Percentiles rank a stretch among this genome's conserved stretches.
These are phyloP conservation scores for Hylodesmum podocarpum DNA, from an alignment of 306 rosid genomes.

Conservation along the genomic window DNA sequence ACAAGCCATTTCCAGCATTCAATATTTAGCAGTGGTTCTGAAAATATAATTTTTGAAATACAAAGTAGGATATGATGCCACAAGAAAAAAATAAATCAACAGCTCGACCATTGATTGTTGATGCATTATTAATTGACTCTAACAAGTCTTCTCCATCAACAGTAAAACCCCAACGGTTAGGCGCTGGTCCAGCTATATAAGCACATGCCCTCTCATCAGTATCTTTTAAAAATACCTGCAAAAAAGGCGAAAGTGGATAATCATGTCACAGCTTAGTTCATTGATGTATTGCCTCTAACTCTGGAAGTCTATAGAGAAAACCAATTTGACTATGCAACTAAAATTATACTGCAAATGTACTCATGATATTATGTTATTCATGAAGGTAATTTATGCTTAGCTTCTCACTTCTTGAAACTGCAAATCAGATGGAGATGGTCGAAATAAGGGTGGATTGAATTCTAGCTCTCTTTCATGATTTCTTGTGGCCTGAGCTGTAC, in stretches of 20 bases:
- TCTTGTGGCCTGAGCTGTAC: slow-evolving; percentile 69
- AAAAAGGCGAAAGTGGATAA: slow-evolving; percentile 17
- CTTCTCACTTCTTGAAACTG: slow-evolving; percentile 89
- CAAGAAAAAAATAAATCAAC: background rate
- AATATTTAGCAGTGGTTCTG: slow-evolving; percentile 5
- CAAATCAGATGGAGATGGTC: slow-evolving; percentile 67
- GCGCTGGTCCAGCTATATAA: slow-evolving; percentile 98
- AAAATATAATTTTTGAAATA: slow-evolving; percentile 12
- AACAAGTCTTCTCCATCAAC: slow-evolving; percentile 76
- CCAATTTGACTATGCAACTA: background rate
- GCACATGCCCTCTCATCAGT: slow-evolving; percentile 99
- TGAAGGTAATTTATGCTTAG: slow-evolving; percentile 25
- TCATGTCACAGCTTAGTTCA: slow-evolving; percentile 21
- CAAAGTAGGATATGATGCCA: background rate
- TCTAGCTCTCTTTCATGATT: slow-evolving; percentile 35
- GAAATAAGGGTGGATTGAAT: slow-evolving; percentile 65
- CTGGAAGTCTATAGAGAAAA: background rate
- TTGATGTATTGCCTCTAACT: slow-evolving; percentile 2
- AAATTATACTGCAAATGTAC: background rate
- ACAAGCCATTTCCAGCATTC: slow-evolving; percentile 24
- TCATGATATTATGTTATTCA: background rate
- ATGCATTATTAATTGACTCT: slow-evolving; percentile 47
- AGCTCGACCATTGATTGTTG: slow-evolving; percentile 56
- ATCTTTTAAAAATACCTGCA: slow-evolving; percentile 88
- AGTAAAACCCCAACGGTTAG: slow-evolving; percentile 97